These are phyloP conservation scores for Wickerhamomyces sp. DNA, from an alignment of 1,139 yeast species.

Conservation along the genomic window DNA sequence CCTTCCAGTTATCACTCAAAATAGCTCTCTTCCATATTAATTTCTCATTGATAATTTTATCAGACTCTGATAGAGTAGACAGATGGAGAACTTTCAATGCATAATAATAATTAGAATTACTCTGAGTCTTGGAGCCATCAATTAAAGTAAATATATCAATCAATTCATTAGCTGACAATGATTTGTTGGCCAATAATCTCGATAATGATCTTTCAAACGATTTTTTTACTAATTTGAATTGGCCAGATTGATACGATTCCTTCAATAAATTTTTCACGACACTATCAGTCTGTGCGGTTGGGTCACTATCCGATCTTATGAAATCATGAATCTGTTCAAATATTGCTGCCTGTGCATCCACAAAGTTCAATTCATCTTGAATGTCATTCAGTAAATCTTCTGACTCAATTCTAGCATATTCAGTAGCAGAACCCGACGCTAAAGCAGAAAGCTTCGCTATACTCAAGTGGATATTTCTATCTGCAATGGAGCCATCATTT, in stretches of 20 bases:
- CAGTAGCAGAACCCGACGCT: constrained; percentile 21
- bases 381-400: constrained; percentile 36
- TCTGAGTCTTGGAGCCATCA: constrained; percentile 29
- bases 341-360: constrained; percentile 46
- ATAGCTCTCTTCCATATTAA: constrained; percentile 63
- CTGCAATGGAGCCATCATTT: constrained; percentile 40
- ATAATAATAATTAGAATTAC: constrained; percentile 33
- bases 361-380: constrained; percentile 43
- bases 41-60: constrained; percentile 30
- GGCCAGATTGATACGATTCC: constrained; percentile 8
- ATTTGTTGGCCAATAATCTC: constrained; percentile 35
- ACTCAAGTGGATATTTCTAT: constrained; percentile 57
- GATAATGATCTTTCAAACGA: constrained; percentile 33
- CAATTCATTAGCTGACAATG: constrained; percentile 43
- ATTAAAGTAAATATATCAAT: constrained; percentile 56
- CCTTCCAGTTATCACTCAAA: constrained; percentile 55
- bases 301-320: constrained; percentile 21
- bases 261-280: constrained; percentile 14
- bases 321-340: constrained; percentile 31
- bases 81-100: constrained; percentile 40
- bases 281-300: constrained; percentile 22
- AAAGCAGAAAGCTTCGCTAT: constrained; percentile 59
- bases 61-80: constrained; percentile 26
- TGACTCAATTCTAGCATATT: constrained; percentile 11
- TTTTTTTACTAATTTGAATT: constrained; percentile 11